A percentile compares a stretch with the other conserved stretches of the same genome.
phyloP scores from a whole-genome alignment of 257 asterid genomes.

The Jacaranda copaia region DNA sequence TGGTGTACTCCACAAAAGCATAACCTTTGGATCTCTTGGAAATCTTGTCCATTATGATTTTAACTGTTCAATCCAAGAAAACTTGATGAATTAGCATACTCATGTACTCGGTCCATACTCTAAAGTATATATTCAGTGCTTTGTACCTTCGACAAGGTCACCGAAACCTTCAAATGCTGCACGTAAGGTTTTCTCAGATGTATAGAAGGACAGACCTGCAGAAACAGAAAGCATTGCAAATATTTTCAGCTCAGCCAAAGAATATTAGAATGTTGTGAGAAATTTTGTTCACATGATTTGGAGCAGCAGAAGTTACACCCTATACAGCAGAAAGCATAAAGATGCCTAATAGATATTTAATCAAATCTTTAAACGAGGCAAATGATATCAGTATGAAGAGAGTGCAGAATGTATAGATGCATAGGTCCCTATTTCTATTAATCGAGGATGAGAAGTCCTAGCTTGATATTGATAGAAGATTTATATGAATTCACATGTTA shows the following conservation, averaged over 20 bases:
- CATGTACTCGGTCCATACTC: not conserved
- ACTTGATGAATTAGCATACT: slow-evolving; percentile 18
- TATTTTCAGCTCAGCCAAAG: slow-evolving; percentile 14
- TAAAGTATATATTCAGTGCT: not conserved
- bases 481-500: too few relatives aligned
- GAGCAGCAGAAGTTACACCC: too few relatives aligned
- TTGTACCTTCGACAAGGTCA: slow-evolving; percentile 78
- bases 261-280: not conserved
- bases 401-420: not conserved
- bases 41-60: slow-evolving; percentile 95
- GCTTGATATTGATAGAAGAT: not conserved
- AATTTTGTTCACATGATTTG: too few relatives aligned
- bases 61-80: slow-evolving; percentile 57
- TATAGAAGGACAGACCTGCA: slow-evolving; percentile 90
- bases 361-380: not conserved
- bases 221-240: slow-evolving; percentile 27
- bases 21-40: slow-evolving; percentile 97
- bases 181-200: slow-evolving; percentile 87
- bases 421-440: not conserved
- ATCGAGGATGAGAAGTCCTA: not conserved
- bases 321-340: too few relatives aligned
- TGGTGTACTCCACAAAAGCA: slow-evolving; percentile 88
- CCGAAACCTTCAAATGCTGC: slow-evolving; percentile 94
- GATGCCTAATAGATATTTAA: too few relatives aligned
- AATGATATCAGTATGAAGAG: slow-evolving; percentile 1